Evolutionary conservation across 441 rosid genomes (phyloP).

Genomic region (Syzygium syzygioides): DNA sequence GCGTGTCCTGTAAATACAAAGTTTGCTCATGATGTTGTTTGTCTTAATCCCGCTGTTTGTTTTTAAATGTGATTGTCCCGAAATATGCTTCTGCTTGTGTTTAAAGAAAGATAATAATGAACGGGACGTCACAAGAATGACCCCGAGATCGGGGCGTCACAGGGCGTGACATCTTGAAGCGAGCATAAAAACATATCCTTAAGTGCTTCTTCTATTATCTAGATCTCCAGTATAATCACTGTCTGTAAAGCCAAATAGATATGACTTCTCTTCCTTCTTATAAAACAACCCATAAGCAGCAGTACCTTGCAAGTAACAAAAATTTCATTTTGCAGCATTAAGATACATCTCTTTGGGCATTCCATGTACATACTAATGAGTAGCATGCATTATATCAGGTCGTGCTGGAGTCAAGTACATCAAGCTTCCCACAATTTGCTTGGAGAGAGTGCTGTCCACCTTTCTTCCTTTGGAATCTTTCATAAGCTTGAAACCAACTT

Average conservation of each 20-base stretch:
- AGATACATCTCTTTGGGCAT: neutral
- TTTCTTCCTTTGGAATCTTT: neutral
- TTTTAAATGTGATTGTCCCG: too few relatives aligned
- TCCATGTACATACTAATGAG: neutral
- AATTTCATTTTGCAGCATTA: neutral
- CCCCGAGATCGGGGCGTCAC: too few relatives aligned
- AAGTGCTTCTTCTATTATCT: neutral
- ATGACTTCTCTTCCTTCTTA: neutral
- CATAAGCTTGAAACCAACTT: too few relatives aligned
- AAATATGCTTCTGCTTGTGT: too few relatives aligned
- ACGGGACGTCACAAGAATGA: too few relatives aligned
- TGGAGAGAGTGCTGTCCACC: neutral
- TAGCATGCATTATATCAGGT: accelerated
- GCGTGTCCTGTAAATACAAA: too few relatives aligned
- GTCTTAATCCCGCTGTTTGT: too few relatives aligned
- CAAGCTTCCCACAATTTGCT: neutral
- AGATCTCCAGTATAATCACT: accelerated
- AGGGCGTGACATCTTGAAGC: neutral
- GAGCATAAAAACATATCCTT: neutral
- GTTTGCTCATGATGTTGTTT: too few relatives aligned
- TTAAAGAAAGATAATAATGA: too few relatives aligned
- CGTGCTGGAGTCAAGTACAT: neutral
- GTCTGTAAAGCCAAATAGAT: neutral
- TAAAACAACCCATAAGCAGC: accelerated
- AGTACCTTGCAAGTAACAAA: neutral